phyloP scores from a whole-genome alignment of 345 rosid genomes.

The Hypericum perforatum region DNA sequence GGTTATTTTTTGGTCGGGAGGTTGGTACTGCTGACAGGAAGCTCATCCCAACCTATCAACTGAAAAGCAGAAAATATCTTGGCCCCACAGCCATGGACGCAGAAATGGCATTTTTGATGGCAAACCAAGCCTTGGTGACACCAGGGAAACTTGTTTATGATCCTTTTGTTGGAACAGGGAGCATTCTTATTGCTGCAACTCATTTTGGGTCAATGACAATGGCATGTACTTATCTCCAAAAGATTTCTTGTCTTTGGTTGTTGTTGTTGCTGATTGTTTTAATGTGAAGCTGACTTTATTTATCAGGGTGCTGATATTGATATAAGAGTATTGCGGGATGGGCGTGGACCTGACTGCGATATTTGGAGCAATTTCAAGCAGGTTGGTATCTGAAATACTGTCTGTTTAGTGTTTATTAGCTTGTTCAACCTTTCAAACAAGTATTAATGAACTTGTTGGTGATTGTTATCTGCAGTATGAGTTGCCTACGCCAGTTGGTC shows the following conservation, averaged over 20 bases:
- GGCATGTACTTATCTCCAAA: background rate
- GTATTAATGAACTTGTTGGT: too few species aligned
- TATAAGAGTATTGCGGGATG: conserved; percentile 90
- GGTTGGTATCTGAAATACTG: conserved; percentile 29
- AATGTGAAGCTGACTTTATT: background rate
- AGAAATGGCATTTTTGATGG: conserved; percentile 97
- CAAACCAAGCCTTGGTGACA: conserved; percentile 76
- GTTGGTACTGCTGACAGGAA: conserved; percentile 86
- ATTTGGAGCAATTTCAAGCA: conserved; percentile 99
- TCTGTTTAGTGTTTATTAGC: background rate
- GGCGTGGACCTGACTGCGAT: conserved; percentile 93
- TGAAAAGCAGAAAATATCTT: conserved; percentile 75
- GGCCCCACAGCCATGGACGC: conserved; percentile 99
- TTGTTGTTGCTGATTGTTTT: too few species aligned
- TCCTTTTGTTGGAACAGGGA: conserved; percentile 54
- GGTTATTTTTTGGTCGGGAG: conserved; percentile 86
- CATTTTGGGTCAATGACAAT: background rate
- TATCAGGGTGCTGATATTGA: conserved; percentile 94
- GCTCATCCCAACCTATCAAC: conserved; percentile 73
- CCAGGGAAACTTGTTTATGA: conserved; percentile 84
- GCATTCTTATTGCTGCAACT: background rate
- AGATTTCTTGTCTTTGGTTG: too few species aligned
- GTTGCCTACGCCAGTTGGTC: conserved; percentile 64
- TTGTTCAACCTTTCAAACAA: too few species aligned
- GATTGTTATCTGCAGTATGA: conserved; percentile 55